These are phyloP conservation scores for Gremmenia infestans DNA, from an alignment of 2,329 filamentous ascomycete genomes.

Conservation along the genomic window DNA sequence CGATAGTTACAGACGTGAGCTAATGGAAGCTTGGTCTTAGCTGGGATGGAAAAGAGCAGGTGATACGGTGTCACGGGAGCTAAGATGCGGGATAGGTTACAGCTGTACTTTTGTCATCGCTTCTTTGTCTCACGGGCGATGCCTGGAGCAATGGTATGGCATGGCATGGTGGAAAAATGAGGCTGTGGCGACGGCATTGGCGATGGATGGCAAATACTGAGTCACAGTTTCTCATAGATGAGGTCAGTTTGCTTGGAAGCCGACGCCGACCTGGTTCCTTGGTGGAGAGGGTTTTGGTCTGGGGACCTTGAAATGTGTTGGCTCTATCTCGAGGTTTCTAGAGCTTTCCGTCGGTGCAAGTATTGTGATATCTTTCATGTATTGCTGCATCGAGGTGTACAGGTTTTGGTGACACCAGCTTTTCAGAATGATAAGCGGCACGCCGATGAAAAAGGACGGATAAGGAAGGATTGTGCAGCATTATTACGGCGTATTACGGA, in stretches of 20 bases:
- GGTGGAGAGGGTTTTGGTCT: neutral
- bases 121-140: neutral
- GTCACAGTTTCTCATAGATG: neutral
- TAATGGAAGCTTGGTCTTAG: too few relatives aligned
- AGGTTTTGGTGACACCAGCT: neutral
- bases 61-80: neutral
- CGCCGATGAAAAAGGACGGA: neutral
- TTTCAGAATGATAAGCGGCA: neutral
- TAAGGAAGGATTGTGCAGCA: neutral
- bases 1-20: neutral
- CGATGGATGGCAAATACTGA: neutral
- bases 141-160: neutral
- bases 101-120: neutral
- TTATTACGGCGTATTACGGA: neutral
- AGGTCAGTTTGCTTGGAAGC: neutral
- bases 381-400: neutral
- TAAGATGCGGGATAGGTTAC: neutral
- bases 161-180: neutral
- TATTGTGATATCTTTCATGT: neutral
- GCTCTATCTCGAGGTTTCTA: neutral
- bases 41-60: neutral
- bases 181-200: neutral
- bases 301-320: neutral
- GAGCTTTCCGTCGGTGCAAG: neutral
- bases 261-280: neutral